Percentiles rank a stretch among this genome's conserved stretches.
These are phyloP conservation scores for Oenanthe sinensis DNA, from an alignment of 129 eudicot species.

Conservation along the genomic window DNA sequence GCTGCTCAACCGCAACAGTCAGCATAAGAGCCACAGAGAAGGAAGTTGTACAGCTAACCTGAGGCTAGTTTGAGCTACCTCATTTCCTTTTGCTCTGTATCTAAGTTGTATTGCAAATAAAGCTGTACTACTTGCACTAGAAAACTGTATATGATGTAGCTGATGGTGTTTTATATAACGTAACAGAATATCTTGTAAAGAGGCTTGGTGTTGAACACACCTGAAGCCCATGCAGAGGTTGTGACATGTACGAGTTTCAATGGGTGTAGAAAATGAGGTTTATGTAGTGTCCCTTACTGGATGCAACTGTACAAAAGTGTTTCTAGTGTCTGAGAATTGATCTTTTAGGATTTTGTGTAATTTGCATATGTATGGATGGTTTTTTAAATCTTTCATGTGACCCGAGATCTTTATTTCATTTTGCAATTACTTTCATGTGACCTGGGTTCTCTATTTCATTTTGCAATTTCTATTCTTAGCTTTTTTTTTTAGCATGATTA, in stretches of 20 bases:
- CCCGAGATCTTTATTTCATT: not conserved
- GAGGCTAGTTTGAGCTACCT: slow-evolving; percentile 90
- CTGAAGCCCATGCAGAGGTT: slow-evolving; percentile 28
- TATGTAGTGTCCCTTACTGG: not conserved
- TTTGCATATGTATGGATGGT: not conserved
- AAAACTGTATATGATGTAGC: slow-evolving; percentile 88
- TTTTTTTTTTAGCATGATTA: not conserved
- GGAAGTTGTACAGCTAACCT: slow-evolving; percentile 89
- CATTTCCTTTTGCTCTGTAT: slow-evolving; percentile 16
- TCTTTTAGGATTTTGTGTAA: not conserved
- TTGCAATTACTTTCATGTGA: not conserved
- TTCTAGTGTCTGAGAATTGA: not conserved
- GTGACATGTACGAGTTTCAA: not conserved
- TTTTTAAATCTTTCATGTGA: not conserved
- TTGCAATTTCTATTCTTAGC: not conserved
- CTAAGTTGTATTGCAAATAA: slow-evolving; percentile 37
- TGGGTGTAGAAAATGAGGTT: not conserved
- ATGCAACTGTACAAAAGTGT: not conserved
- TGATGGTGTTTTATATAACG: slow-evolving; percentile 20
- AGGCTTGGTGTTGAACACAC: slow-evolving; percentile 32
- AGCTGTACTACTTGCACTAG: slow-evolving; percentile 46
- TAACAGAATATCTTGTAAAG: slow-evolving; percentile 19
- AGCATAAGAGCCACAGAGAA: slow-evolving; percentile 41
- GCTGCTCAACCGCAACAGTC: slow-evolving; percentile 51
- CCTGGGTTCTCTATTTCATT: not conserved